Percentiles rank a stretch among this genome's conserved stretches.
These are phyloP conservation scores for Pseudocercospora macadamiae DNA, from an alignment of 2,329 filamentous ascomycete species.

Conservation along the genomic window DNA sequence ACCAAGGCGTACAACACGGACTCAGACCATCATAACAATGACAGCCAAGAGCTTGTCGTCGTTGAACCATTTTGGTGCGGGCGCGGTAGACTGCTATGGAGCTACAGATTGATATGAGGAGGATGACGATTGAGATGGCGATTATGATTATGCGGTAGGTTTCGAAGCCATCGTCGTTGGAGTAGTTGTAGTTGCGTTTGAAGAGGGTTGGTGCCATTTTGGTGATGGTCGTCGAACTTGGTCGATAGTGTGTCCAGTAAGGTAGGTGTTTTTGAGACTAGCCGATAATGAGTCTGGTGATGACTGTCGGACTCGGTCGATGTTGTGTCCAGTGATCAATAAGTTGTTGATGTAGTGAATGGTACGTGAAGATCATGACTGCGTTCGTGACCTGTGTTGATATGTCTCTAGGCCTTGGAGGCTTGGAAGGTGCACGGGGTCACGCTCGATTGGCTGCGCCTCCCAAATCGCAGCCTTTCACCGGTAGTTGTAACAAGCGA, in stretches of 20 bases:
- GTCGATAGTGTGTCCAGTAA: too few species aligned
- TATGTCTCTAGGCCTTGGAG: too few species aligned
- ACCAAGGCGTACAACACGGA: conserved; percentile 1
- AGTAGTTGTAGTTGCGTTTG: background rate
- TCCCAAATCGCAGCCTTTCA: background rate
- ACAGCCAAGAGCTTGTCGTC: background rate
- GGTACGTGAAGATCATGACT: too few species aligned
- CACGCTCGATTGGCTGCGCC: background rate
- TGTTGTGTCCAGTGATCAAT: too few species aligned
- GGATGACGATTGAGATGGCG: background rate
- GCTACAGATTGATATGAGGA: background rate
- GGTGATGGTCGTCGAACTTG: background rate
- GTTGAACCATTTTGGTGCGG: background rate
- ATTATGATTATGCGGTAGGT: conserved; percentile 1
- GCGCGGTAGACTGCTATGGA: background rate
- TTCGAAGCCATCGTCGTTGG: background rate
- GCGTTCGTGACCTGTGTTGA: too few species aligned
- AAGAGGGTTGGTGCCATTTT: background rate
- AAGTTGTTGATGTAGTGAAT: too few species aligned
- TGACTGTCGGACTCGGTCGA: too few species aligned
- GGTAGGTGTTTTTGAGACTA: too few species aligned
- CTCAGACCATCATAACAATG: conserved; percentile 3
- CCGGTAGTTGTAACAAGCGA: background rate
- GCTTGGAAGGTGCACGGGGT: background rate
- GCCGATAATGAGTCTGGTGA: too few species aligned